Evolutionary conservation across 768 basidiomycete genomes (phyloP), one percentile per base, ranked within the genome.

Genomic region (Podaxis sp.): DNA sequence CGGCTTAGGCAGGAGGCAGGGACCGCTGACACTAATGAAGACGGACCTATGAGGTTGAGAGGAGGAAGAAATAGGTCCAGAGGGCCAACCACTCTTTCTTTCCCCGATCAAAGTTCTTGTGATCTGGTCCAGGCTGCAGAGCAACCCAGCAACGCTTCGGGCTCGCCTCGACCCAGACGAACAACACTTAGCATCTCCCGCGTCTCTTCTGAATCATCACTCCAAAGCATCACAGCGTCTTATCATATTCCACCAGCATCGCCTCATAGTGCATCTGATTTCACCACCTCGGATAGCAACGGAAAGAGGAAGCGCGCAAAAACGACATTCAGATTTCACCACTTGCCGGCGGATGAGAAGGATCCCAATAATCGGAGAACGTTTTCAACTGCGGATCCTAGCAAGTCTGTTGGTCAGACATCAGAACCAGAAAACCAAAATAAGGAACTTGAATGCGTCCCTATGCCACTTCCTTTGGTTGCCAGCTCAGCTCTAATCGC

Each of bases 341-440:
- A 78, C 65, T 76, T 71, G 64, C 72, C 76, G 1, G 73, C 66
- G 19, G 74, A 60, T 8, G 51, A 43, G 40, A 51, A 69, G 27
- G 66, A 72, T 37, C 61, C 66, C 4, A 68, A 65, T 54, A 65
- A 66, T 58, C 65, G 67, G 6, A 67, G 66, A 12, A 64, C 68
- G 40, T 74, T 72, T 63, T 68, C 70, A 4, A 67, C 62, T 19
- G 49, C 55, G 33, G 49, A 62, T 13, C 25, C 58, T 11, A n/a
- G 36, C 19, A 19, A 51, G 2, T 63, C 66, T 57, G 60, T 57
- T 2, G 40, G 19, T 51, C 2, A 17, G 7, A 46, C 17, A 46
- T 19, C 25, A 55, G 65, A 11, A 66, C 65, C 54, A 55, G 67
- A 51, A 56, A 71, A 47, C 15, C 64, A 63, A 55, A 64, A 47